Evolutionary conservation across 257 asterid genomes (phyloP).

Genomic region (Lithospermum erythrorhizon): DNA sequence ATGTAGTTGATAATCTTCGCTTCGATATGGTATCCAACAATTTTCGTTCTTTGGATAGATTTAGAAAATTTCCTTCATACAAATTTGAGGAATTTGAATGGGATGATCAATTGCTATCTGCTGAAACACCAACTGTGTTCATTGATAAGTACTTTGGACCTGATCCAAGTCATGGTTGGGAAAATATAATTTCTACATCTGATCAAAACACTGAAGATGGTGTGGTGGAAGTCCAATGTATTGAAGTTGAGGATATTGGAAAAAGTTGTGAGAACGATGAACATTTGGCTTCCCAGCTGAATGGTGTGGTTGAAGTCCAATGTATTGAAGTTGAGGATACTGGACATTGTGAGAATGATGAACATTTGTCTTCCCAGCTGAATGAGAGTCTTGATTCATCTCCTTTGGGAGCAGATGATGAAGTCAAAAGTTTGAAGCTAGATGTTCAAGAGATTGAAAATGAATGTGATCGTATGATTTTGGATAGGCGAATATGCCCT

Average conservation of each 20-base stretch:
- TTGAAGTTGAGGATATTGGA: background rate
- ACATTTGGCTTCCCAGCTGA: constrained; percentile 16
- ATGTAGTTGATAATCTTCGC: background rate
- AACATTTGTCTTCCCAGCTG: constrained; percentile 16
- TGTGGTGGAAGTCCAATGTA: background rate
- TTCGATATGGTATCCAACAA: background rate
- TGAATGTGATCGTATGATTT: constrained; percentile 6
- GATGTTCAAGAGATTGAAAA: constrained; percentile 3
- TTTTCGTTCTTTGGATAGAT: background rate
- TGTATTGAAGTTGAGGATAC: background rate
- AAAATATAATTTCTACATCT: background rate
- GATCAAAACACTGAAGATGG: background rate
- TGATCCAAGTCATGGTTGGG: background rate
- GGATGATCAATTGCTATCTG: background rate
- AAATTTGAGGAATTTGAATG: background rate
- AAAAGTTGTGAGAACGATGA: background rate
- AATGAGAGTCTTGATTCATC: constrained; percentile 20
- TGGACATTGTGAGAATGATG: background rate
- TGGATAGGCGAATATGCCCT: constrained; percentile 10
- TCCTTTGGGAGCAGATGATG: constrained; percentile 3
- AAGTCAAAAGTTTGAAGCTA: constrained; percentile 1
- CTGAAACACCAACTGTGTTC: background rate
- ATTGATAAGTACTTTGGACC: background rate
- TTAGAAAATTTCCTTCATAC: no score
- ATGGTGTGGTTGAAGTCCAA: background rate